Evolutionary conservation across 345 rosid genomes (phyloP).

Genomic region (Aquilaria malaccensis): DNA sequence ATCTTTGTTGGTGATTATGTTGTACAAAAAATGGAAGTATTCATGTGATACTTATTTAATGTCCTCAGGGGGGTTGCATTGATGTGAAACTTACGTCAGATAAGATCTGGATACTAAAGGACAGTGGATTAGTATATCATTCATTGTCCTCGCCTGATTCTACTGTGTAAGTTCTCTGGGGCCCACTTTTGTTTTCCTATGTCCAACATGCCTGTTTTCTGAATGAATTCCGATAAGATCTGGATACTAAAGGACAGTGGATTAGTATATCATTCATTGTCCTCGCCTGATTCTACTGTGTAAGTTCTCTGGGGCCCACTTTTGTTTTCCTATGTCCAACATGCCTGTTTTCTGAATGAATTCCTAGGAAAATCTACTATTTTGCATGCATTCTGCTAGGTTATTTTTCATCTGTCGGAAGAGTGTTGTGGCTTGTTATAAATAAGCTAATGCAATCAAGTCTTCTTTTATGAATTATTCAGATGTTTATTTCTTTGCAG

Average conservation of each 20-base stretch:
- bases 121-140: slow-evolving; percentile 47
- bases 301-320: slow-evolving; percentile 32
- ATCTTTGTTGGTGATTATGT: too few relatives aligned
- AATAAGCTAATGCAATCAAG: too few relatives aligned
- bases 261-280: slow-evolving; percentile 38
- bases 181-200: too few relatives aligned
- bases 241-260: slow-evolving; percentile 66
- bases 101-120: slow-evolving; percentile 65
- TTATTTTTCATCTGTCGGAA: too few relatives aligned
- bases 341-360: not conserved
- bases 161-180: slow-evolving; percentile 49
- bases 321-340: too few relatives aligned
- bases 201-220: not conserved
- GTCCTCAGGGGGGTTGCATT: slow-evolving; percentile 58
- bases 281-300: slow-evolving; percentile 34
- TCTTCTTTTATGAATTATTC: too few relatives aligned
- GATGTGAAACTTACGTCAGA: slow-evolving; percentile 70
- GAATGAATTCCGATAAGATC: slow-evolving; percentile 38
- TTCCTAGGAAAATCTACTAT: not conserved
- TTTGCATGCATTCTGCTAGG: not conserved
- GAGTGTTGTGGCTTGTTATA: too few relatives aligned
- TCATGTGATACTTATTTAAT: slow-evolving; percentile 11
- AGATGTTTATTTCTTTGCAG: too few relatives aligned
- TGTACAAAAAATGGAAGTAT: too few relatives aligned
- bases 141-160: slow-evolving; percentile 29